A percentile compares a stretch with the other conserved stretches of the same genome.
Conservation (phyloP, 306 rosid genomes). For the Clitoria ternatea region DNA sequence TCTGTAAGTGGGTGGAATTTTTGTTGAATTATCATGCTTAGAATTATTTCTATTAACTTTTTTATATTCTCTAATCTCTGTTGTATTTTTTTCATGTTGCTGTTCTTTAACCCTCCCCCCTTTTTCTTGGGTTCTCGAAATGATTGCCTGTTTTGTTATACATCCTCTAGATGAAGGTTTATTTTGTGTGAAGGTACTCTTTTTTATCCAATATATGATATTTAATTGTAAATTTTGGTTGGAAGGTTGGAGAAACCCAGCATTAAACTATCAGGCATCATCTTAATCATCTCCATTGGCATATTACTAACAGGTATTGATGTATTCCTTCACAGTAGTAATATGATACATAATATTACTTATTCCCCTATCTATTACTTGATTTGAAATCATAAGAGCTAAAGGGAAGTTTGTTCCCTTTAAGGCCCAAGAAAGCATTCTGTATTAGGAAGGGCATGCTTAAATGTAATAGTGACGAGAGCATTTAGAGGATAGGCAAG, state of each 20-base stretch:
- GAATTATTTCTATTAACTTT: constrained; percentile 3
- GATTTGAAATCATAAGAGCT: not conserved
- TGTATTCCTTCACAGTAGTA: not conserved
- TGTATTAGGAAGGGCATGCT: not conserved
- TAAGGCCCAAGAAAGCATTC: not conserved
- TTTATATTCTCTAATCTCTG: constrained; percentile 3
- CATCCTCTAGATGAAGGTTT: constrained; percentile 5
- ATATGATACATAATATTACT: not conserved
- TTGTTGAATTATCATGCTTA: not conserved
- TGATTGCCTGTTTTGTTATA: not conserved
- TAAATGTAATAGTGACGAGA: not conserved
- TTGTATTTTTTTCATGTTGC: not conserved
- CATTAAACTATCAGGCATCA: constrained; percentile 81
- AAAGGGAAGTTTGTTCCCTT: not conserved
- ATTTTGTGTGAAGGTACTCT: not conserved
- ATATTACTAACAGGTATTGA: constrained; percentile 81
- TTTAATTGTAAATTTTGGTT: constrained; percentile 31
- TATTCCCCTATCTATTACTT: not conserved
- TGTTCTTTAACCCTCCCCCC: not conserved
- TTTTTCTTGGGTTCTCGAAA: not conserved
- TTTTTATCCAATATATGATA: constrained; percentile 17
- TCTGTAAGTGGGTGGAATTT: not conserved
- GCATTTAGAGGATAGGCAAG: not conserved
- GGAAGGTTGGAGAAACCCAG: constrained; percentile 95
- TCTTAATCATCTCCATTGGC: constrained; percentile 72